Evolutionary conservation across 176 grass and related monocot species (phyloP), one percentile per base, ranked within the genome.

Genomic region (Tillandsia fasciculata): DNA sequence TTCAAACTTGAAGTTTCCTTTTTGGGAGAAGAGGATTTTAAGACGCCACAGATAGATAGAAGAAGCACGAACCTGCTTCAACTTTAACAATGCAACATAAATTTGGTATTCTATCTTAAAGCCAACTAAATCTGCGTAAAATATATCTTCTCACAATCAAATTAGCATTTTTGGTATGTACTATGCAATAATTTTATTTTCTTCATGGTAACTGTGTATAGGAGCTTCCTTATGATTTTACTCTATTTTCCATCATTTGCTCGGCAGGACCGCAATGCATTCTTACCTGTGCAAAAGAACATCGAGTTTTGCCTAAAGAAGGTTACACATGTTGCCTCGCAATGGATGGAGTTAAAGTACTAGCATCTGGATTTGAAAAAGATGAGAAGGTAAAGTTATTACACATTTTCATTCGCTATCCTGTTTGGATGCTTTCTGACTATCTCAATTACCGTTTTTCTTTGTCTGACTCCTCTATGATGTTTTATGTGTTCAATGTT

Each of bases 301-400:
- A 68, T 26, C 84, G 82, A 51, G 75, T 47, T 77, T 83, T 97
- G 57, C 93, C 93, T 70, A 90, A 96, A 74, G 83, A 97, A 92
- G 84, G 79, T 33, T 97, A 97, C 80, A 97, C 93, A 68, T 97
- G 93, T 77, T 97, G 93, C 70, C 89, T 97, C 70, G 86, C 93
- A 64, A 92, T 97, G 93, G 93, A 97, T 79, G 86, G 86, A 47
- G 93, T 92, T 75, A 97, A 78, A 70, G 80, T 85, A 81, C 73
- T 90, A 49, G 70, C 83, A 80, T 92, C 89, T 81, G 89, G 93
- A 33, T 97, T 97, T 61, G 93, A 87, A 64, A 92, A 90, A 42
- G 84, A 80, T 65, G 86, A 90, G 71, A 92, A 89, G 86, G 93
- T 97, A 70, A 69, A 70, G 66, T 42, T 51, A 70, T 58, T 69